These are phyloP conservation scores for Boletus eberwhitei DNA, from an alignment of 768 basidiomycete genomes.

Conservation along the genomic window DNA sequence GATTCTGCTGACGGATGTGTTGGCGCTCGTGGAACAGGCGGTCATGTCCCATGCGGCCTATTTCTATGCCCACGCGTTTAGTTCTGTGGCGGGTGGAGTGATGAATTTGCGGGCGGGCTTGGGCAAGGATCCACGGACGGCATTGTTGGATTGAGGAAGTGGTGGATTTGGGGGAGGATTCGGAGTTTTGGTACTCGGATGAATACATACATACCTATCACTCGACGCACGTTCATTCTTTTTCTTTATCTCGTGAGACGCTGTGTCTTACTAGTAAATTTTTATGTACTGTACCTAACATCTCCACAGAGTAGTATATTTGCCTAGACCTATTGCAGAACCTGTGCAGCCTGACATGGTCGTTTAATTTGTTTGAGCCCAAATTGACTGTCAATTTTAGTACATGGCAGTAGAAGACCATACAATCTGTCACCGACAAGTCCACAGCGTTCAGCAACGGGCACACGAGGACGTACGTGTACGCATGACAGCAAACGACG, in stretches of 20 bases:
- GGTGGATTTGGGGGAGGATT: background rate
- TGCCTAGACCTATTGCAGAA: background rate
- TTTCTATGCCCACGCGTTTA: slow-evolving; percentile 41
- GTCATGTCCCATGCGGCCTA: slow-evolving; percentile 35
- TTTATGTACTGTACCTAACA: background rate
- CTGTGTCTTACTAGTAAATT: too few relatives aligned
- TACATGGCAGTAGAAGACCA: too few relatives aligned
- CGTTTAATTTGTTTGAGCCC: too few relatives aligned
- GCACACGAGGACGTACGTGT: background rate
- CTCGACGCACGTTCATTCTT: too few relatives aligned
- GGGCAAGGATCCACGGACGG: slow-evolving; percentile 42
- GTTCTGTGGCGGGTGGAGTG: slow-evolving; percentile 41
- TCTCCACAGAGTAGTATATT: background rate
- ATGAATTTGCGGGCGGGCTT: slow-evolving; percentile 38
- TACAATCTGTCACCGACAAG: background rate
- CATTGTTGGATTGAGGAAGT: slow-evolving; percentile 30
- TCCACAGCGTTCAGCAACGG: background rate
- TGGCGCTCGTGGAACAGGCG: slow-evolving; percentile 42
- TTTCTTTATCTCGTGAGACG: too few relatives aligned
- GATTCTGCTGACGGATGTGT: slow-evolving; percentile 41
- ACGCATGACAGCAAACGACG: slow-evolving; percentile 2
- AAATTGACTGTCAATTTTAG: too few relatives aligned
- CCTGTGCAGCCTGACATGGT: background rate
- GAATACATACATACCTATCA: too few relatives aligned
- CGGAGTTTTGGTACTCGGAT: background rate